Evolutionary conservation across 345 rosid genomes (phyloP).

Genomic region (Raphanus sativus): DNA sequence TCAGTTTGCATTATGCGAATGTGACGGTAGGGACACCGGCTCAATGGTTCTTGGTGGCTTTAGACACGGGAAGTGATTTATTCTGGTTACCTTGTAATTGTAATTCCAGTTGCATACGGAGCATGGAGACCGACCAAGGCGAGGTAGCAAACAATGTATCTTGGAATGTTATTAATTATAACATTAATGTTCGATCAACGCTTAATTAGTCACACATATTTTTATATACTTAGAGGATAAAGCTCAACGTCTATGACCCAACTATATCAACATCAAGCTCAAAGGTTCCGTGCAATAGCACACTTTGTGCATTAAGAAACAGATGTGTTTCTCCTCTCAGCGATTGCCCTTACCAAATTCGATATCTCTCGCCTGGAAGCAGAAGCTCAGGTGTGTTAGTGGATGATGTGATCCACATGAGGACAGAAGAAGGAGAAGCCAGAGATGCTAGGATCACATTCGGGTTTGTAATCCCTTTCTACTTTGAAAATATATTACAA

Average conservation of each 20-base stretch:
- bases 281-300: slow-evolving; percentile 58
- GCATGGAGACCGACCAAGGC: slow-evolving; percentile 43
- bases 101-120: slow-evolving; percentile 46
- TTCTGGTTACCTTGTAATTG: slow-evolving; percentile 97
- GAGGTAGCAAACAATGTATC: slow-evolving; percentile 37
- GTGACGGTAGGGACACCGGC: slow-evolving; percentile 81
- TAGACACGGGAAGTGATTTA: slow-evolving; percentile 89
- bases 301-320: slow-evolving; percentile 41
- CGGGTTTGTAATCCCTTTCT: slow-evolving; percentile 50
- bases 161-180: not conserved
- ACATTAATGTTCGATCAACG: not conserved
- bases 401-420: slow-evolving; percentile 68
- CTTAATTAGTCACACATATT: not conserved
- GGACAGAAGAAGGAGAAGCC: slow-evolving; percentile 46
- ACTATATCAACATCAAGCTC: slow-evolving; percentile 62
- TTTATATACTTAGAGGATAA: slow-evolving; percentile 38
- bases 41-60: slow-evolving; percentile 76
- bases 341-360: slow-evolving; percentile 57
- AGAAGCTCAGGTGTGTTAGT: slow-evolving; percentile 61
- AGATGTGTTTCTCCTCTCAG: slow-evolving; percentile 49
- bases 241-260: slow-evolving; percentile 64
- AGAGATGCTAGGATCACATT: slow-evolving; percentile 54
- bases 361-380: slow-evolving; percentile 66
- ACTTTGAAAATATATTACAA: not conserved
- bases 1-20: slow-evolving; percentile 87